Conservation (phyloP, 108 stramenopile genomes). For the Chaetoceros tenuissimus region DNA sequence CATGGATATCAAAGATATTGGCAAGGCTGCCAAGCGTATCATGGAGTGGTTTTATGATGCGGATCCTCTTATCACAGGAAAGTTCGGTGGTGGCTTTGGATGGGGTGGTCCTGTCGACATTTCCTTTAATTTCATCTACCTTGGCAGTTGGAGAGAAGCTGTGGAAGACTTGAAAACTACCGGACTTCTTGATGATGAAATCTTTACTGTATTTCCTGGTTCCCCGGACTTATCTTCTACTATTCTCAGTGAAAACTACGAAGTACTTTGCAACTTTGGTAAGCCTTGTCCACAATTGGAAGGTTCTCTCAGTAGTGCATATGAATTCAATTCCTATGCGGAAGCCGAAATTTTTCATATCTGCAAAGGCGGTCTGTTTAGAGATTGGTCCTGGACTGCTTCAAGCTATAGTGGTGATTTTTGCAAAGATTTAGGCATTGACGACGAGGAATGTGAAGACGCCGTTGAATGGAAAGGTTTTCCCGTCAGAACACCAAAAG, state of each 20-base stretch:
- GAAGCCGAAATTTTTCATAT: no score
- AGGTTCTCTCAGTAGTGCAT: no score
- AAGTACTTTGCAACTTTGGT: not conserved
- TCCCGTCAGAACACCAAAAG: not conserved
- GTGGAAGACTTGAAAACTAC: no score
- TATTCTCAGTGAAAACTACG: not conserved
- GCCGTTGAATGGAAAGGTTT: not conserved
- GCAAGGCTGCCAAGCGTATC: not conserved
- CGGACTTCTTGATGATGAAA: no score
- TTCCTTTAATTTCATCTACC: not conserved
- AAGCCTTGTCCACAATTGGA: not conserved
- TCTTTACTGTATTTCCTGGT: not conserved
- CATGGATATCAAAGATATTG: no score
- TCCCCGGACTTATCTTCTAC: not conserved
- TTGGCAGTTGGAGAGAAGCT: no score
- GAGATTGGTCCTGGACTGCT: constrained; percentile 2
- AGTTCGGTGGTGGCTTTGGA: not conserved
- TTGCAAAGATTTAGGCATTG: constrained; percentile 3
- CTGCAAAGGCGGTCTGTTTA: no score
- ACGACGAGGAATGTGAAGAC: constrained; percentile 1
- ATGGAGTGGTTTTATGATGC: constrained; percentile 4
- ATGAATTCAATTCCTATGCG: no score
- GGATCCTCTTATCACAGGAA: constrained; percentile 1
- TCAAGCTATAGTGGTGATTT: constrained; percentile 1
- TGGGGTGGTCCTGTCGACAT: not conserved